phyloP scores from a whole-genome alignment of 495 filamentous ascomycete species.

The Aeminium ludgeri region DNA sequence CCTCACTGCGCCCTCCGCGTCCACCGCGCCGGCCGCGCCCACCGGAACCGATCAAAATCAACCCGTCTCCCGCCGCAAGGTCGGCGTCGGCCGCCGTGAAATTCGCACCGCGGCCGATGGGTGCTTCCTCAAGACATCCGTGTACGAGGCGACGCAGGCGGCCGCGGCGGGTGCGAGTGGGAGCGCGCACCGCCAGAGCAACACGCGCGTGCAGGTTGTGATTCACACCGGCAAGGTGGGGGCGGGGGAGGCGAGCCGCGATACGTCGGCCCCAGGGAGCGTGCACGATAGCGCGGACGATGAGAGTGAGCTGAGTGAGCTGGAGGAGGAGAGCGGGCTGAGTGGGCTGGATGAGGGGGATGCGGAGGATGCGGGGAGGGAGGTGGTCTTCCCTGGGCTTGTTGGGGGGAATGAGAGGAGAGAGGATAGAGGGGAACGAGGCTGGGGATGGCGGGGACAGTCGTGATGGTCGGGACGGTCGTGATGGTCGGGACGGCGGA shows the following conservation, averaged over 20 bases:
- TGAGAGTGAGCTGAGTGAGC: conserved; percentile 64
- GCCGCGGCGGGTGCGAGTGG: background rate
- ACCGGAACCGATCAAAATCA: too few relatives aligned
- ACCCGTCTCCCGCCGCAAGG: conserved; percentile 26
- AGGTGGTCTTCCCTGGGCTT: too few relatives aligned
- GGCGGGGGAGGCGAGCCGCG: conserved; percentile 17
- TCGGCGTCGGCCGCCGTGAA: conserved; percentile 47
- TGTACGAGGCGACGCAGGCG: too few relatives aligned
- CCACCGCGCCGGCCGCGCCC: conserved; percentile 19
- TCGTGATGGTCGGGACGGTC: too few relatives aligned
- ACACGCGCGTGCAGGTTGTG: conserved; percentile 12
- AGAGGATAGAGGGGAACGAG: too few relatives aligned
- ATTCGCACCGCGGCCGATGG: conserved; percentile 46
- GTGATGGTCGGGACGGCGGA: too few relatives aligned
- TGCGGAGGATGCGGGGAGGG: too few relatives aligned
- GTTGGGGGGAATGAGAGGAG: too few relatives aligned
- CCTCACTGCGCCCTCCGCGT: conserved; percentile 24
- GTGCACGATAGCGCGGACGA: conserved; percentile 63
- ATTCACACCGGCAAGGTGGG: conserved; percentile 17
- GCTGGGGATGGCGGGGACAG: too few relatives aligned
- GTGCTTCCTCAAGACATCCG: conserved; percentile 20
- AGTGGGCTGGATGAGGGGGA: too few relatives aligned
- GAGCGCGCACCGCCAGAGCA: background rate
- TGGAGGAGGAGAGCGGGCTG: conserved; percentile 39
- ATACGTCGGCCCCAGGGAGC: conserved; percentile 37